Evolutionary conservation across 2,329 filamentous ascomycete genomes (phyloP).

Genomic region (Dendrostoma leiphaemia): DNA sequence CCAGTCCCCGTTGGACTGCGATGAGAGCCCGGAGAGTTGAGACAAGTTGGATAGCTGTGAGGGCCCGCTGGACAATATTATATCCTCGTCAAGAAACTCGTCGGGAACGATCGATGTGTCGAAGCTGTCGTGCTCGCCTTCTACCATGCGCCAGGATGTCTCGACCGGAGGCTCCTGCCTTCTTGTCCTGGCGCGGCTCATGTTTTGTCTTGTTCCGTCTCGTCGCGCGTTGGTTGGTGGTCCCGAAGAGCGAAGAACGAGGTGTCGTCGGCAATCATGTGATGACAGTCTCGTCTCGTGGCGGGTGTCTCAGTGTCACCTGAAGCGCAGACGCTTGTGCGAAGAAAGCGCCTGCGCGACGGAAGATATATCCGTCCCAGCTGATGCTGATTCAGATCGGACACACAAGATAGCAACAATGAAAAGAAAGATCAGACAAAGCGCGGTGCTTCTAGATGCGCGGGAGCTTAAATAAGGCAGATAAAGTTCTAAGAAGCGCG

Average conservation of each 20-base stretch:
- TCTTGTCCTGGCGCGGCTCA: conserved; percentile 14
- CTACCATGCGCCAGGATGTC: conserved; percentile 60
- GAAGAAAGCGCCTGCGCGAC: background rate
- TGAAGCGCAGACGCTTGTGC: background rate
- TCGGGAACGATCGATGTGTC: conserved; percentile 52
- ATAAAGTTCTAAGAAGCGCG: background rate
- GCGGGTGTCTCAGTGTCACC: background rate
- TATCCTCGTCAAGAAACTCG: conserved; percentile 39
- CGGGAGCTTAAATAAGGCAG: background rate
- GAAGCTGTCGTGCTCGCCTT: conserved; percentile 60
- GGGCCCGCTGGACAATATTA: conserved; percentile 40
- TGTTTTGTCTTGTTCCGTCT: background rate
- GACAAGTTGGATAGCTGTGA: conserved; percentile 41
- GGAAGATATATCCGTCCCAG: background rate
- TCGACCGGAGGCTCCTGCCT: conserved; percentile 41
- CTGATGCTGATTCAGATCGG: background rate
- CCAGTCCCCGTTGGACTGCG: conserved; percentile 31
- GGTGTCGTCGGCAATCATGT: background rate
- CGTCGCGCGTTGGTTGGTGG: background rate
- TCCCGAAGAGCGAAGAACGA: background rate
- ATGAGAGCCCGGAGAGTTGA: conserved; percentile 27
- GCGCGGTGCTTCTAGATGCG: background rate
- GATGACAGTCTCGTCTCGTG: background rate
- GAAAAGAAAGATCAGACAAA: background rate
- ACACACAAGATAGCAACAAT: background rate